These are phyloP conservation scores for Claviceps pusilla DNA, from an alignment of 2,329 filamentous ascomycete genomes.

Conservation along the genomic window DNA sequence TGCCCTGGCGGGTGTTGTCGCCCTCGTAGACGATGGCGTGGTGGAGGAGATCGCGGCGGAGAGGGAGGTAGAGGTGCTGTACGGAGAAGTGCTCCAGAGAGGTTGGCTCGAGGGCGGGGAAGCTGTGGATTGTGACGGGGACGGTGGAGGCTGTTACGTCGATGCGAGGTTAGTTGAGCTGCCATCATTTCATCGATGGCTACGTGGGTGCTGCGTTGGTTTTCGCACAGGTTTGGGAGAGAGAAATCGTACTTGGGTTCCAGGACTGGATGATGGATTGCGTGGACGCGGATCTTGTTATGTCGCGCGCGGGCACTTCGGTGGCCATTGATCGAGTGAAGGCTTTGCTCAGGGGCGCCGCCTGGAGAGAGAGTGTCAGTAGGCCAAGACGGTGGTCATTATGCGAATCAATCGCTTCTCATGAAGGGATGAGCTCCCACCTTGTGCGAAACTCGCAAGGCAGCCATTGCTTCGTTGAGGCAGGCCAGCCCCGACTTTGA, in stretches of 20 bases:
- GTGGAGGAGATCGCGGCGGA: constrained; percentile 84
- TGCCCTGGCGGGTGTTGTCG: constrained; percentile 74
- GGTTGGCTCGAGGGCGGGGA: constrained; percentile 75
- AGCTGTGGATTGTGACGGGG: constrained; percentile 73
- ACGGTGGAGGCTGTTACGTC: constrained; percentile 42
- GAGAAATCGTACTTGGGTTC: constrained; percentile 26
- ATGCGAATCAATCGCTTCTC: not conserved
- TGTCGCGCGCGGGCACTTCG: constrained; percentile 25
- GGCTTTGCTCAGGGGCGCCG: constrained; percentile 21
- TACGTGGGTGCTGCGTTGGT: not conserved
- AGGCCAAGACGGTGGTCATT: not conserved
- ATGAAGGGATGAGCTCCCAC: constrained; percentile 9
- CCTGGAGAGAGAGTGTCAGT: constrained; percentile 12
- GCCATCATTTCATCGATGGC: not conserved
- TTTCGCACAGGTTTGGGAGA: not conserved
- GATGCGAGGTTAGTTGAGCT: not conserved
- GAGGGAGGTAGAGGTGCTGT: constrained; percentile 72
- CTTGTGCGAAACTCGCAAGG: constrained; percentile 30
- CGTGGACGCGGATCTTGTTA: constrained; percentile 20
- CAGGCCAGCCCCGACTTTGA: constrained; percentile 29
- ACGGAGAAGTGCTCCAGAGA: constrained; percentile 63
- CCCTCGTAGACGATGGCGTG: constrained; percentile 86
- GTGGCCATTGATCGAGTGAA: constrained; percentile 43
- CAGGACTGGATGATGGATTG: constrained; percentile 25
- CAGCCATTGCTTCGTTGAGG: constrained; percentile 37